These are phyloP conservation scores for Ehretia macrophylla DNA, from an alignment of 257 asterid species.

Conservation along the genomic window DNA sequence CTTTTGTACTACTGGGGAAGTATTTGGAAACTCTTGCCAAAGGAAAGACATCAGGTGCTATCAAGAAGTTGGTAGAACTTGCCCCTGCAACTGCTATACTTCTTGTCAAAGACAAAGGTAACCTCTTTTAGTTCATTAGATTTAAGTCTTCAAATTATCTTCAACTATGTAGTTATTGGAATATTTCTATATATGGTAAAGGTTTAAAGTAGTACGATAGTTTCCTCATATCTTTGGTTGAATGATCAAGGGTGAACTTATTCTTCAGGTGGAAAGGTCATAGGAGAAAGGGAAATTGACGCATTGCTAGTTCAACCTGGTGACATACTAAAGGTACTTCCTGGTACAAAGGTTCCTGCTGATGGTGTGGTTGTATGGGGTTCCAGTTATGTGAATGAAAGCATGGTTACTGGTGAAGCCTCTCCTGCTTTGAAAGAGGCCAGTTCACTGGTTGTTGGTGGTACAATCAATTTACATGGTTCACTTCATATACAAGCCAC, in stretches of 20 bases:
- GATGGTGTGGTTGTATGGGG: conserved; percentile 97
- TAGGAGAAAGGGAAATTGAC: conserved; percentile 88
- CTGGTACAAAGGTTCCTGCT: conserved; percentile 90
- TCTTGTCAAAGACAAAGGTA: conserved; percentile 73
- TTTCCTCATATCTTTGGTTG: too few species aligned
- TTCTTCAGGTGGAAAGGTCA: conserved; percentile 73
- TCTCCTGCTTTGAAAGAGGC: conserved; percentile 70
- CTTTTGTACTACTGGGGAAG: conserved; percentile 92
- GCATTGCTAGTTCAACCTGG: conserved; percentile 91
- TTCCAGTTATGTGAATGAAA: conserved; percentile 89
- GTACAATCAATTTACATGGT: conserved; percentile 93
- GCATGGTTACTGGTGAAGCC: conserved; percentile 99
- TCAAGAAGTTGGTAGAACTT: conserved; percentile 92
- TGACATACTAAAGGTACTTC: conserved; percentile 81
- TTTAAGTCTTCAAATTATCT: not conserved
- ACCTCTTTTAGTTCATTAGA: not conserved
- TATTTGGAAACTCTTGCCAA: conserved; percentile 92
- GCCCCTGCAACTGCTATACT: conserved; percentile 86
- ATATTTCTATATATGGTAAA: too few species aligned
- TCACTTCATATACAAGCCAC: conserved; percentile 78
- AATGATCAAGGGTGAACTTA: not conserved
- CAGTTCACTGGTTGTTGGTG: conserved; percentile 71
- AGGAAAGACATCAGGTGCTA: conserved; percentile 98
- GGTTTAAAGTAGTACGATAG: too few species aligned
- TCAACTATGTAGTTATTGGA: not conserved